A percentile compares a stretch with the other conserved stretches of the same genome.
These are phyloP conservation scores for Sphagnum fallax DNA, from an alignment of 228 moss, liverwort and hornwort genomes.

Conservation along the genomic window DNA sequence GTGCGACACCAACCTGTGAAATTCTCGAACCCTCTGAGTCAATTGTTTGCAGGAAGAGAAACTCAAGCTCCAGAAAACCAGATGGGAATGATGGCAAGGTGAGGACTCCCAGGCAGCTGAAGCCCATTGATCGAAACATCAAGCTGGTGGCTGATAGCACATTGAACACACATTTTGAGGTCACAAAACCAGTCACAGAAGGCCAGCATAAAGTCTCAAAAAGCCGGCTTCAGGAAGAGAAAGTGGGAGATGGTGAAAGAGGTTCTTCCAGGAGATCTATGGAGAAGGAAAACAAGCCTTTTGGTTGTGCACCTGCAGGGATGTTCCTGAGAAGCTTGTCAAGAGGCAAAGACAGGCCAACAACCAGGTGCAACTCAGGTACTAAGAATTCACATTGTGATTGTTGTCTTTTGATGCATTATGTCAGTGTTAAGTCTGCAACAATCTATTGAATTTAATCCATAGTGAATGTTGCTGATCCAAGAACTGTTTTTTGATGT, in stretches of 20 bases:
- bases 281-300: slow-evolving; percentile 26
- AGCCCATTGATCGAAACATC: slow-evolving; percentile 12
- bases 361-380: slow-evolving; percentile 26
- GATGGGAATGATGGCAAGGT: not conserved
- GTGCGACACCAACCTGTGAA: not conserved
- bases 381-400: not conserved
- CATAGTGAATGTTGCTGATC: too few relatives aligned
- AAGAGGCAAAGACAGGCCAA: slow-evolving; percentile 28
- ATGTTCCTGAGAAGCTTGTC: slow-evolving; percentile 46
- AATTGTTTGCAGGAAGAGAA: not conserved
- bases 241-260: not conserved
- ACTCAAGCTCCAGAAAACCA: not conserved
- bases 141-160: not conserved
- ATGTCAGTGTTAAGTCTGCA: too few relatives aligned
- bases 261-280: not conserved
- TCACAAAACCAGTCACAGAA: too few relatives aligned
- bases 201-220: not conserved
- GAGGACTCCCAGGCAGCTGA: slow-evolving; percentile 9
- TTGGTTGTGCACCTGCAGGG: slow-evolving; percentile 39
- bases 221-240: not conserved
- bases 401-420: too few relatives aligned
- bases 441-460: too few relatives aligned
- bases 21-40: not conserved
- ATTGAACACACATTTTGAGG: not conserved
- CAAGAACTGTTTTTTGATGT: too few relatives aligned